phyloP scores from a whole-genome alignment of 2,329 filamentous ascomycete species.

The Metarhizium anisopliae region DNA sequence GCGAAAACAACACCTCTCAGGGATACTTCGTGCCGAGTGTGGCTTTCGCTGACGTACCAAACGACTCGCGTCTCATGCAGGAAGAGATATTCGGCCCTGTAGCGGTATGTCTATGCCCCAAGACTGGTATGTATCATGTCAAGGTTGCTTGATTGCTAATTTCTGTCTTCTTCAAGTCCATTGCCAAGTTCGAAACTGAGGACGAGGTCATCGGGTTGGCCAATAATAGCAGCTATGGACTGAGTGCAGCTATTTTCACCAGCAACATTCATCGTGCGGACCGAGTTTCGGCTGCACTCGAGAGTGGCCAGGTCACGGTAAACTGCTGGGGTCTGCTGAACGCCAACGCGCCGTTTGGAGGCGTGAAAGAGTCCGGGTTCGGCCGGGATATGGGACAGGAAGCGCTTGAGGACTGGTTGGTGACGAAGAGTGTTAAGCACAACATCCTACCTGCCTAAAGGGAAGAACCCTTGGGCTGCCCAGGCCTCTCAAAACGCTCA shows the following conservation, averaged over 20 bases:
- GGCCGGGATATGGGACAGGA: slow-evolving; percentile 23
- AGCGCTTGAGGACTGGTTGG: slow-evolving; percentile 18
- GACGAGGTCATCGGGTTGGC: slow-evolving; percentile 40
- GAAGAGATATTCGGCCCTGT: slow-evolving; percentile 21
- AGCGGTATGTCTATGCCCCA: slow-evolving; percentile 27
- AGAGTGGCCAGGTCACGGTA: slow-evolving; percentile 59
- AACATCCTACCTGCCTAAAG: too few species aligned
- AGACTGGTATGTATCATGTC: too few species aligned
- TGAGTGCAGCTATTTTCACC: slow-evolving; percentile 20
- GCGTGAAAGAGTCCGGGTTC: slow-evolving; percentile 24
- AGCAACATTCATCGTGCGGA: slow-evolving; percentile 21
- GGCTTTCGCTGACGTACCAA: slow-evolving; percentile 23
- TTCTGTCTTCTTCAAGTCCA: not conserved
- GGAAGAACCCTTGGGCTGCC: too few species aligned
- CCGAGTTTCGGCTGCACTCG: slow-evolving; percentile 39
- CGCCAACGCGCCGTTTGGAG: slow-evolving; percentile 22
- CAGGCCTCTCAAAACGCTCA: too few species aligned
- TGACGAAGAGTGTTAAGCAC: too few species aligned
- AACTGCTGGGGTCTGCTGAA: slow-evolving; percentile 29
- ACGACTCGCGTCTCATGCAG: slow-evolving; percentile 9
- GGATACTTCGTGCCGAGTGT: slow-evolving; percentile 6
- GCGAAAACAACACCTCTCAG: slow-evolving; percentile 35
- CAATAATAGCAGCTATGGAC: slow-evolving; percentile 36
- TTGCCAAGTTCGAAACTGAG: slow-evolving; percentile 34
- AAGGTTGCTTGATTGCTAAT: too few species aligned